These are phyloP conservation scores for Pythium rishiriense DNA, from an alignment of 352 stramenopile genomes.

Conservation along the genomic window DNA sequence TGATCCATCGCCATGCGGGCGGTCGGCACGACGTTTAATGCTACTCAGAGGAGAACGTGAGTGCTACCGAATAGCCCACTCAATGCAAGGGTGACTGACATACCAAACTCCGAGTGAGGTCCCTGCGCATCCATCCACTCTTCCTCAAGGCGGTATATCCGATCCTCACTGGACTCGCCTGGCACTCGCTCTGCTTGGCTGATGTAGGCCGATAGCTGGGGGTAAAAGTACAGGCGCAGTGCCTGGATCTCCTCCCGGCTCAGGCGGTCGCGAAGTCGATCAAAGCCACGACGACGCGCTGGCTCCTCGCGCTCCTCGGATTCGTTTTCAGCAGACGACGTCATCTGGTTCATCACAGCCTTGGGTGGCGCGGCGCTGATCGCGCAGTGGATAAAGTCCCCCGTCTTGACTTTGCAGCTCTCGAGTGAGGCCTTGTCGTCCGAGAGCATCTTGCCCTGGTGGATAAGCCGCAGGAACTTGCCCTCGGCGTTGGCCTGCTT, in stretches of 20 bases:
- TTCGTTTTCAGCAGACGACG: slow-evolving; percentile 40
- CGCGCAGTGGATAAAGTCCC: slow-evolving; percentile 87
- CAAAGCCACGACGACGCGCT: slow-evolving; percentile 63
- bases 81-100: slow-evolving; percentile 6
- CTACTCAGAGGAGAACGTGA: slow-evolving; percentile 30
- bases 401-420: slow-evolving; percentile 73
- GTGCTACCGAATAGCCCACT: background rate
- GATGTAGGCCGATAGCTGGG: slow-evolving; percentile 83
- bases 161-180: slow-evolving; percentile 81
- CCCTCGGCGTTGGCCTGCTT: slow-evolving; percentile 69
- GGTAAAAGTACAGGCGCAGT: slow-evolving; percentile 85
- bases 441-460: slow-evolving; percentile 88
- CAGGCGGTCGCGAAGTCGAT: slow-evolving; percentile 77
- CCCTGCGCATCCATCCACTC: slow-evolving; percentile 88
- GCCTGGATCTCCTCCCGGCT: slow-evolving; percentile 86
- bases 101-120: slow-evolving; percentile 88
- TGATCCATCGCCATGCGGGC: slow-evolving; percentile 72
- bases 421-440: slow-evolving; percentile 76
- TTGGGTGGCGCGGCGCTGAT: slow-evolving; percentile 82
- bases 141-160: slow-evolving; percentile 87
- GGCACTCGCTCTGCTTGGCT: slow-evolving; percentile 74
- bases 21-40: slow-evolving; percentile 76
- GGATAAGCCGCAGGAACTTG: slow-evolving; percentile 86
- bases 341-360: slow-evolving; percentile 72
- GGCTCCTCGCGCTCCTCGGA: slow-evolving; percentile 63